Conservation (phyloP, 1,284 basidiomycete genomes). For the Pseudozyma hubeiensis region DNA sequence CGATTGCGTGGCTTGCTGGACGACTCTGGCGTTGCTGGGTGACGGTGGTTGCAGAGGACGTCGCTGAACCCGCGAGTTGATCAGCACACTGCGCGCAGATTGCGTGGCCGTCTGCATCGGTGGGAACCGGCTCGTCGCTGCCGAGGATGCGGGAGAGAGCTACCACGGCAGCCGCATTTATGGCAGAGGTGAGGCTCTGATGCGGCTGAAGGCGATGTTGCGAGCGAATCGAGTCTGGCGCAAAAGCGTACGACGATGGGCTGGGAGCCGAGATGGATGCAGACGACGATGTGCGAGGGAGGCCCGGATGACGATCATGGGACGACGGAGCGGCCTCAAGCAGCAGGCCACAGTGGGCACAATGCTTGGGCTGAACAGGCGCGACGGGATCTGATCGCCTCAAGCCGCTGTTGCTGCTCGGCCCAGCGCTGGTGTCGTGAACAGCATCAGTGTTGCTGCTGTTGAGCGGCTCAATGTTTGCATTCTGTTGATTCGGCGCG, state of each 20-base stretch:
- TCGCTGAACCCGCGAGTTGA: constrained; percentile 10
- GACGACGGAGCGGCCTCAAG: constrained; percentile 21
- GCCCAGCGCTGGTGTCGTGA: not conserved
- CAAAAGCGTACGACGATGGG: constrained; percentile 49
- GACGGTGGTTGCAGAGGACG: constrained; percentile 6
- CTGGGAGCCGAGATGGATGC: constrained; percentile 44
- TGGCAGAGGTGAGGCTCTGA: constrained; percentile 46
- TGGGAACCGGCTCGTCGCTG: constrained; percentile 18
- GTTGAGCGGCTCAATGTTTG: not conserved
- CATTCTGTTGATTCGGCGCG: constrained; percentile 1
- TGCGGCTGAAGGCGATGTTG: constrained; percentile 40
- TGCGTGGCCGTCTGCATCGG: constrained; percentile 36
- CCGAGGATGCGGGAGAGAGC: constrained; percentile 44
- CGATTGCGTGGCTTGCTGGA: not conserved
- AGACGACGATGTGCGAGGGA: constrained; percentile 22
- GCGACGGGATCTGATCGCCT: constrained; percentile 13
- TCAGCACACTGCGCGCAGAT: constrained; percentile 40
- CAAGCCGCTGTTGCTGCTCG: constrained; percentile 4
- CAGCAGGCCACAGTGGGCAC: constrained; percentile 41
- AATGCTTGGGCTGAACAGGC: constrained; percentile 39
- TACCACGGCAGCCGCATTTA: constrained; percentile 45
- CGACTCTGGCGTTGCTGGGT: constrained; percentile 5
- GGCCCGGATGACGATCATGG: constrained; percentile 21
- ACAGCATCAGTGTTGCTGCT: not conserved
- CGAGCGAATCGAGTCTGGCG: constrained; percentile 40